Percentiles rank a stretch among this genome's conserved stretches.
Conservation (phyloP, 2,329 filamentous ascomycete species). For the Fusarium cyanostomum region DNA sequence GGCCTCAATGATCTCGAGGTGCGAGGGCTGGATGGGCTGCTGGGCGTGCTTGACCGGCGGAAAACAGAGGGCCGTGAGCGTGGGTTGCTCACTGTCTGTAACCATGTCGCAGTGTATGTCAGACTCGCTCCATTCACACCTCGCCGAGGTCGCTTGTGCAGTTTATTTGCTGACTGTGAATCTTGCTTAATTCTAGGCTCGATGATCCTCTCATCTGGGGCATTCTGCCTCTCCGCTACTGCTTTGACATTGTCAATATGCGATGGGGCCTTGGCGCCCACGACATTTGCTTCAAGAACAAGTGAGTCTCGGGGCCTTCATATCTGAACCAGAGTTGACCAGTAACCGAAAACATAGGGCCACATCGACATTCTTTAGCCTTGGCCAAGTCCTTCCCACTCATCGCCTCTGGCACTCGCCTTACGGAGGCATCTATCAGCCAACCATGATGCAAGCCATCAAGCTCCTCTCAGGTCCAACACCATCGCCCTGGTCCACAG, state of each 20-base stretch:
- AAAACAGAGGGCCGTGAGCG: slow-evolving; percentile 71
- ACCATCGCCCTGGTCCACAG: slow-evolving; percentile 34
- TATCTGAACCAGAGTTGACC: not conserved
- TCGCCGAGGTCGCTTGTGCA: no score
- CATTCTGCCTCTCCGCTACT: slow-evolving; percentile 78
- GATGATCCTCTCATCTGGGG: slow-evolving; percentile 98
- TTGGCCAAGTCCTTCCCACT: slow-evolving; percentile 90
- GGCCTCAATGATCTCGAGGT: slow-evolving; percentile 79
- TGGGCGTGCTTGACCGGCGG: slow-evolving; percentile 78
- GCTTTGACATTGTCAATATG: slow-evolving; percentile 76
- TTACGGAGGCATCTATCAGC: slow-evolving; percentile 87
- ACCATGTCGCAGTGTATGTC: slow-evolving; percentile 54
- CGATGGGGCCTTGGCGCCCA: slow-evolving; percentile 93
- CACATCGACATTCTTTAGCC: slow-evolving; percentile 81
- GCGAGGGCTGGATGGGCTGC: slow-evolving; percentile 78
- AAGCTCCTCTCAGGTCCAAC: slow-evolving; percentile 74
- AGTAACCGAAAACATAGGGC: slow-evolving; percentile 57
- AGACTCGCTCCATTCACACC: not conserved
- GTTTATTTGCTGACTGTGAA: slow-evolving; percentile 7
- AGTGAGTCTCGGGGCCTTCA: slow-evolving; percentile 58
- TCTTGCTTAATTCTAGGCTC: slow-evolving; percentile 65
- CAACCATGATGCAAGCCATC: slow-evolving; percentile 86
- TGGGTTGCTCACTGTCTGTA: slow-evolving; percentile 79
- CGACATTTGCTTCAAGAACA: slow-evolving; percentile 93
- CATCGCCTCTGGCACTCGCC: slow-evolving; percentile 82